phyloP scores from a whole-genome alignment of 306 rosid genomes.

The Cicer yamashitae region DNA sequence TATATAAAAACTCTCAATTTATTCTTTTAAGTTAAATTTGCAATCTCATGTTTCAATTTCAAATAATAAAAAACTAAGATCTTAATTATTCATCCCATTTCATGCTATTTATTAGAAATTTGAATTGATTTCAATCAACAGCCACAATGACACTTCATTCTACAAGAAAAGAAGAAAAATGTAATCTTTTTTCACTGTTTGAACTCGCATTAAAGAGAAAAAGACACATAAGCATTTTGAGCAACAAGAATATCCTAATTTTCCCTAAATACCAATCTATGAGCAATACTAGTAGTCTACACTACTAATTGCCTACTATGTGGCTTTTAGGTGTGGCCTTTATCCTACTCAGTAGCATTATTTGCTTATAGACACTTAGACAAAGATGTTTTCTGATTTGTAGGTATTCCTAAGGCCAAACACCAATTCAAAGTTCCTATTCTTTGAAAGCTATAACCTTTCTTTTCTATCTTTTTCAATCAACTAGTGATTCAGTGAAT shows the following conservation, averaged over 20 bases:
- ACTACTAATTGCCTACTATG: background rate
- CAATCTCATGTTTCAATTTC: too few relatives aligned
- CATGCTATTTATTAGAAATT: too few relatives aligned
- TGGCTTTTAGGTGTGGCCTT: background rate
- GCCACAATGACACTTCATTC: too few relatives aligned
- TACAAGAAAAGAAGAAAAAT: background rate
- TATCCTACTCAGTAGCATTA: slow-evolving; percentile 37
- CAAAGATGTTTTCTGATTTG: slow-evolving; percentile 47
- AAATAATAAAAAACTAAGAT: too few relatives aligned
- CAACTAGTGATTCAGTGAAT: slow-evolving; percentile 53
- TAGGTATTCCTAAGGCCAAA: slow-evolving; percentile 49
- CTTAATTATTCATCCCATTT: too few relatives aligned
- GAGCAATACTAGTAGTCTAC: background rate
- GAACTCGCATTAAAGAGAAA: slow-evolving; percentile 1
- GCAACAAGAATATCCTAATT: slow-evolving; percentile 19
- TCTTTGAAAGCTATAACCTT: slow-evolving; percentile 55
- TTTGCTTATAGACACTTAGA: slow-evolving; percentile 30
- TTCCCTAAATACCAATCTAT: background rate
- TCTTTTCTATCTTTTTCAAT: slow-evolving; percentile 58
- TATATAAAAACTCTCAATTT: too few relatives aligned
- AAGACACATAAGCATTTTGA: slow-evolving; percentile 1
- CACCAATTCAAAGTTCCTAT: slow-evolving; percentile 49
- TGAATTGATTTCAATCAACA: too few relatives aligned
- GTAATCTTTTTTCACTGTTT: background rate
- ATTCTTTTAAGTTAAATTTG: too few relatives aligned